These are phyloP conservation scores for Dipodascopsis tothii DNA, from an alignment of 805 yeast species.

Conservation along the genomic window DNA sequence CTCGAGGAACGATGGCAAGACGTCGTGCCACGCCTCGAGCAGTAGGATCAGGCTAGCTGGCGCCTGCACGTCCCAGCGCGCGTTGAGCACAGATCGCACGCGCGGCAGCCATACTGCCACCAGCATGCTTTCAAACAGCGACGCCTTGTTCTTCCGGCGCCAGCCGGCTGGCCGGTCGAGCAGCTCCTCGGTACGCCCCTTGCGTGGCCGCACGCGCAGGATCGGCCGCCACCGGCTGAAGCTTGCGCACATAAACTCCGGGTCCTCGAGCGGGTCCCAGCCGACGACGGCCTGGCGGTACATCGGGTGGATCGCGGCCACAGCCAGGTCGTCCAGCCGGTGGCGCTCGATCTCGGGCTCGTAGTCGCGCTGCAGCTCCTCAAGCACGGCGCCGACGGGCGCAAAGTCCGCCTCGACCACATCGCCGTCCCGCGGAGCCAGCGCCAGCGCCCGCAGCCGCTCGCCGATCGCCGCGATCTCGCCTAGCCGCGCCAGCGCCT, in stretches of 20 bases:
- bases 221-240: slow-evolving; percentile 29
- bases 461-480: slow-evolving; percentile 6
- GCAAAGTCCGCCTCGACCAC: slow-evolving; percentile 27
- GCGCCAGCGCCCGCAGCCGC: slow-evolving; percentile 1
- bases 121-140: slow-evolving; percentile 34
- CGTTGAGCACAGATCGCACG: slow-evolving; percentile 27
- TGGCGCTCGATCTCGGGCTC: slow-evolving; percentile 15
- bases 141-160: slow-evolving; percentile 19
- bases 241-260: slow-evolving; percentile 29
- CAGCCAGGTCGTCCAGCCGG: slow-evolving; percentile 27
- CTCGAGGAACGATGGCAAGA: slow-evolving; percentile 31
- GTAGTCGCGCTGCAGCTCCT: slow-evolving; percentile 23
- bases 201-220: slow-evolving; percentile 8
- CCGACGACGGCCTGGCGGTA: slow-evolving; percentile 22
- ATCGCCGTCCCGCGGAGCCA: neutral
- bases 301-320: slow-evolving; percentile 21
- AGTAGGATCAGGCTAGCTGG: slow-evolving; percentile 37
- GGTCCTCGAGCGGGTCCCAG: slow-evolving; percentile 38
- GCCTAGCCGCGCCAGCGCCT: slow-evolving; percentile 11
- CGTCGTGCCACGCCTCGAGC: slow-evolving; percentile 38
- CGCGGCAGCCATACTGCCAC: slow-evolving; percentile 34
- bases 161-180: neutral
- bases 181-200: neutral
- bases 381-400: slow-evolving; percentile 27
- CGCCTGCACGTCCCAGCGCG: slow-evolving; percentile 36